Evolutionary conservation across 352 stramenopile genomes (phyloP).

Genomic region (Aphanomyces euteiches): DNA sequence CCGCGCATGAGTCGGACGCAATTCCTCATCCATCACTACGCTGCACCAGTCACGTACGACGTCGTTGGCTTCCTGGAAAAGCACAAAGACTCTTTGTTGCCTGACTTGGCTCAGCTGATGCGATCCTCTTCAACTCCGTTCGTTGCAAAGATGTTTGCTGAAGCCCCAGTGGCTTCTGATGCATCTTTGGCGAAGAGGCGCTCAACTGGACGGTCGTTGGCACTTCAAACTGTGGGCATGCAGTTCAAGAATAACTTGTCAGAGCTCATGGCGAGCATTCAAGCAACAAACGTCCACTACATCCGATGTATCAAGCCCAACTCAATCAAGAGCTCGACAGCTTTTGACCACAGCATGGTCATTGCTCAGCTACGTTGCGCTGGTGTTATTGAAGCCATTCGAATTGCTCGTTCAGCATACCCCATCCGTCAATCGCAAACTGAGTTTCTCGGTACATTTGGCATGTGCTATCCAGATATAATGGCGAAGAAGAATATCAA

Average conservation of each 20-base stretch:
- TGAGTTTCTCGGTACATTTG: constrained; percentile 75
- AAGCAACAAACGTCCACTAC: constrained; percentile 95
- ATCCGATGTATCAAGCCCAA: constrained; percentile 99
- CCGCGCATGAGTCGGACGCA: constrained; percentile 67
- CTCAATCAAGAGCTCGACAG: constrained; percentile 85
- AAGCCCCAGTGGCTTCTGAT: neutral
- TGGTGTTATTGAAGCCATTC: constrained; percentile 98
- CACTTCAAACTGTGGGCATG: constrained; percentile 59
- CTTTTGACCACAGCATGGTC: constrained; percentile 89
- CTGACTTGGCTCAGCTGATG: constrained; percentile 88
- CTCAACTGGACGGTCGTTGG: constrained; percentile 46
- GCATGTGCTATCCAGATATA: constrained; percentile 36
- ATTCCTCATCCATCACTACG: constrained; percentile 94
- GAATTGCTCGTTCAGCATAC: constrained; percentile 96
- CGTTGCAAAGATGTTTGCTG: constrained; percentile 47
- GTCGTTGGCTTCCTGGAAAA: constrained; percentile 92
- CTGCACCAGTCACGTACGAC: constrained; percentile 89
- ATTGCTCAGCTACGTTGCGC: constrained; percentile 96
- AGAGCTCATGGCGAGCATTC: constrained; percentile 92
- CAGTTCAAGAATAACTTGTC: constrained; percentile 90
- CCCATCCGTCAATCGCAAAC: constrained; percentile 92
- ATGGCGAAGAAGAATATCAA: neutral
- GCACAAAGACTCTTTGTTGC: constrained; percentile 92
- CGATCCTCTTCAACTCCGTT: constrained; percentile 62
- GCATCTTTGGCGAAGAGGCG: constrained; percentile 31